Percentiles rank a stretch among this genome's conserved stretches.
phyloP scores from a whole-genome alignment of 2,329 filamentous ascomycete genomes.

The Nannizziopsis barbatae region DNA sequence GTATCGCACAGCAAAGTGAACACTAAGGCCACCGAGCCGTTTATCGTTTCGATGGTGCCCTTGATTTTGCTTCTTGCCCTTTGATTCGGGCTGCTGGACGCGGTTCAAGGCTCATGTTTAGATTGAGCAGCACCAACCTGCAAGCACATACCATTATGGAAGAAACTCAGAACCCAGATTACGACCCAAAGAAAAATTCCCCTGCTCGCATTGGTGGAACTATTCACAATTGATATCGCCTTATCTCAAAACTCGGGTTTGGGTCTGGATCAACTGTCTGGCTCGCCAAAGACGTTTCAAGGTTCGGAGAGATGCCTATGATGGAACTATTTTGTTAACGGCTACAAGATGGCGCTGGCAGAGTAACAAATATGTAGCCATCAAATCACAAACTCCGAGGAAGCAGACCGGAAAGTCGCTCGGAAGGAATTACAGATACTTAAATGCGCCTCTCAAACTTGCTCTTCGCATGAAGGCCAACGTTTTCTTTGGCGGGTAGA shows the following conservation, averaged over 20 bases:
- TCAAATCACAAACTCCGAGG: constrained; percentile 26
- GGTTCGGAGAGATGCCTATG: constrained; percentile 15
- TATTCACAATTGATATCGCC: constrained; percentile 20
- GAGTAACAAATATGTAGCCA: constrained; percentile 23
- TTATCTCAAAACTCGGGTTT: constrained; percentile 31
- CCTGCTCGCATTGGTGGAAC: constrained; percentile 15
- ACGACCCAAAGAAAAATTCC: constrained; percentile 15
- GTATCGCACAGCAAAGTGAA: too few species aligned
- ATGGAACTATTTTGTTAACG: constrained; percentile 7
- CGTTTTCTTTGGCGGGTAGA: constrained; percentile 25
- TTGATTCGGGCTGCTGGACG: too few species aligned
- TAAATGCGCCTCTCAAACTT: constrained; percentile 22
- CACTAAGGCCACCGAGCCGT: too few species aligned
- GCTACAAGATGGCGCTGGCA: constrained; percentile 20
- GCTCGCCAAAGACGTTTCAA: constrained; percentile 21
- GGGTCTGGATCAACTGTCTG: constrained; percentile 29
- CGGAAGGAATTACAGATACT: constrained; percentile 25
- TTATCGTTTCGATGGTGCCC: too few species aligned
- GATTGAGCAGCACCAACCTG: too few species aligned
- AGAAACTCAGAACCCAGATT: constrained; percentile 13
- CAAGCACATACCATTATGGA: neutral
- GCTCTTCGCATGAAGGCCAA: constrained; percentile 23
- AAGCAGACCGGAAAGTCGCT: constrained; percentile 17
- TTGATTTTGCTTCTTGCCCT: too few species aligned
- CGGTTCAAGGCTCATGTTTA: too few species aligned